Conservation (phyloP, 2,329 filamentous ascomycete species). For the Trichoderma sp. region DNA sequence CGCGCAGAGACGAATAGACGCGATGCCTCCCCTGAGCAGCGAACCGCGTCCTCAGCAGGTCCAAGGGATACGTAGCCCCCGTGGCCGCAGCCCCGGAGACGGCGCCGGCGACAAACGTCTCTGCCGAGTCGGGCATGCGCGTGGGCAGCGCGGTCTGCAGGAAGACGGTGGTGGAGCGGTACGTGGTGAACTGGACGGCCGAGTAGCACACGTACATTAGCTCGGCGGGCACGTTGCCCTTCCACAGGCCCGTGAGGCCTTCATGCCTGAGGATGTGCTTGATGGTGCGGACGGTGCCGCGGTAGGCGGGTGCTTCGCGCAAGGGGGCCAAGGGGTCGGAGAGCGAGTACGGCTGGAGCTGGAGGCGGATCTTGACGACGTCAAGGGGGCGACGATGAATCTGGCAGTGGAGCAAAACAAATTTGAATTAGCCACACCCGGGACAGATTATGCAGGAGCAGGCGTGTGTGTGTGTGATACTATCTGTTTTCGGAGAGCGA, state of each 20-base stretch:
- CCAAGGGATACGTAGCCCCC: conserved; percentile 83
- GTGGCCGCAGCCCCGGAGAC: conserved; percentile 81
- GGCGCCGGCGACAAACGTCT: conserved; percentile 83
- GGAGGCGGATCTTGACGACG: conserved; percentile 96
- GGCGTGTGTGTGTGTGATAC: not conserved
- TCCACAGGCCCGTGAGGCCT: conserved; percentile 87
- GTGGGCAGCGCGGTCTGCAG: conserved; percentile 55
- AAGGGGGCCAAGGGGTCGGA: conserved; percentile 69
- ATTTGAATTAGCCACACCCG: not conserved
- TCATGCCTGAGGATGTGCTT: conserved; percentile 76
- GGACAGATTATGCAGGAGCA: not conserved
- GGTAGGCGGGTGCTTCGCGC: conserved; percentile 58
- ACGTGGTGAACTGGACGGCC: conserved; percentile 85
- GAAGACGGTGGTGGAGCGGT: conserved; percentile 71
- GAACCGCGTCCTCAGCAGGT: conserved; percentile 90
- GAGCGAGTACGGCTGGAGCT: conserved; percentile 85
- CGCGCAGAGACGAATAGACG: conserved; percentile 72
- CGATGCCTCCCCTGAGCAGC: conserved; percentile 84
- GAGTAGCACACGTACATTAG: conserved; percentile 91
- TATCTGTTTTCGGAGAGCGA: not conserved
- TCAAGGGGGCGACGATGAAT: conserved; percentile 93
- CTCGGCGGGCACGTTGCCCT: conserved; percentile 96
- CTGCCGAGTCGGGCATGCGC: conserved; percentile 63
- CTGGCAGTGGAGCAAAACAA: conserved; percentile 44
- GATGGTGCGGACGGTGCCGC: conserved; percentile 75